Percentiles rank a stretch among this genome's conserved stretches.
Evolutionary conservation across 176 grass and related monocot species (phyloP).

Genomic region (Guadua angustifolia): DNA sequence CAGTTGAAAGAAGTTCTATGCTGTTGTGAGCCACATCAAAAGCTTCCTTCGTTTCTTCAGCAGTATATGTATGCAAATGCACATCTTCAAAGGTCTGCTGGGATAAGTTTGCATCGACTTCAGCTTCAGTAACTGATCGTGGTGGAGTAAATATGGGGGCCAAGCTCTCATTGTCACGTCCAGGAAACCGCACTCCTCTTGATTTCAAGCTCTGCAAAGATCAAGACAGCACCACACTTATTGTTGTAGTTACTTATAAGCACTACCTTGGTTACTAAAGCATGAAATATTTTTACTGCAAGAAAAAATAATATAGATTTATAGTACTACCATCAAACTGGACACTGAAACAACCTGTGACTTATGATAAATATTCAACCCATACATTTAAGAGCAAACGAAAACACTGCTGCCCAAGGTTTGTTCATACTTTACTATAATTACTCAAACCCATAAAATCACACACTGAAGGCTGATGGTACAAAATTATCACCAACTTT

Average conservation of each 20-base stretch:
- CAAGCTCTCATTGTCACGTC: constrained; percentile 76
- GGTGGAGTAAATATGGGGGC: constrained; percentile 81
- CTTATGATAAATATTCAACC: constrained; percentile 3
- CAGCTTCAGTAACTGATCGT: constrained; percentile 67
- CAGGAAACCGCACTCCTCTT: constrained; percentile 87
- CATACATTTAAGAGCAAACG: constrained; percentile 3
- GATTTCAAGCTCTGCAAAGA: constrained; percentile 90
- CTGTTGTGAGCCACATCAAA: constrained; percentile 94
- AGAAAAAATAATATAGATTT: constrained; percentile 27
- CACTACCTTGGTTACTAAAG: constrained; percentile 8
- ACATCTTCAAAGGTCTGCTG: constrained; percentile 67
- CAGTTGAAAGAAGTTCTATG: constrained; percentile 87
- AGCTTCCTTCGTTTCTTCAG: constrained; percentile 80
- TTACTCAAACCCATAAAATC: neutral
- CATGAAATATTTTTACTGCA: constrained; percentile 9
- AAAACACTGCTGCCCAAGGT: neutral
- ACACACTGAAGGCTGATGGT: neutral
- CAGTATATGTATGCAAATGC: constrained; percentile 63
- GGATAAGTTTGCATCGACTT: constrained; percentile 51
- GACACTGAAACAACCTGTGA: neutral
- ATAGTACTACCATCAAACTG: constrained; percentile 17
- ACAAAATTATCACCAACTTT: neutral
- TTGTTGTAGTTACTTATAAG: neutral
- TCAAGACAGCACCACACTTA: constrained; percentile 7
- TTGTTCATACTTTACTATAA: neutral